Conservation (phyloP, 768 basidiomycete species). For the Suillus placidus region DNA sequence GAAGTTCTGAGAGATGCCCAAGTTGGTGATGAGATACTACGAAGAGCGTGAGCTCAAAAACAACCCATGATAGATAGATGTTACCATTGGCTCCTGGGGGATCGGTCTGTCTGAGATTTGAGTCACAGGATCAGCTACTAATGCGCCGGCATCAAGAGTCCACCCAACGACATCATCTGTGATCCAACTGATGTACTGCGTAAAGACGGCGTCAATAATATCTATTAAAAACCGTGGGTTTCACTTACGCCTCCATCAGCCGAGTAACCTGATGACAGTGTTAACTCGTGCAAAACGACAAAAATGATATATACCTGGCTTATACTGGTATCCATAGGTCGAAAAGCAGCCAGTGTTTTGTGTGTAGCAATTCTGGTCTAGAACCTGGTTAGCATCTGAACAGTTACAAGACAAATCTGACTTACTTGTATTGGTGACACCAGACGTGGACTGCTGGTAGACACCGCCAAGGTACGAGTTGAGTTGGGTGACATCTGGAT, state of each 20-base stretch:
- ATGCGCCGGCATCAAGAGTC: slow-evolving; percentile 66
- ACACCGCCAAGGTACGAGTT: slow-evolving; percentile 77
- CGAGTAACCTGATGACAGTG: slow-evolving; percentile 22
- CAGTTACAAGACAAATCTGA: background rate
- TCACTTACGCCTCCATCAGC: slow-evolving; percentile 51
- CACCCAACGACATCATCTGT: slow-evolving; percentile 61
- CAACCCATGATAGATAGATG: background rate
- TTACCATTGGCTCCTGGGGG: slow-evolving; percentile 83
- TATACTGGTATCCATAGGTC: slow-evolving; percentile 82
- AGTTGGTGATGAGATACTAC: slow-evolving; percentile 82
- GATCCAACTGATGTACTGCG: slow-evolving; percentile 82
- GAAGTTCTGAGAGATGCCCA: slow-evolving; percentile 86
- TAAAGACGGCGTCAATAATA: background rate
- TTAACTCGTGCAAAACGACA: slow-evolving; percentile 1
- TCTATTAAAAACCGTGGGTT: background rate
- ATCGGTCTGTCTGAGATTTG: slow-evolving; percentile 71
- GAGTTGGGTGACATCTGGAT: slow-evolving; percentile 51
- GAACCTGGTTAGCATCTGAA: slow-evolving; percentile 1
- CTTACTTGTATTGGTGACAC: slow-evolving; percentile 60
- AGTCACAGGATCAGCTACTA: slow-evolving; percentile 56
- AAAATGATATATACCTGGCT: slow-evolving; percentile 50
- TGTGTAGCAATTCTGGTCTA: slow-evolving; percentile 73
- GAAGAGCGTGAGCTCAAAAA: slow-evolving; percentile 7
- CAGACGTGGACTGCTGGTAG: slow-evolving; percentile 85
- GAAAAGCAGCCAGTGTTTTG: slow-evolving; percentile 54